A percentile compares a stretch with the other conserved stretches of the same genome.
These are phyloP conservation scores for Candida cerambycidarum DNA, from an alignment of 805 yeast species.

Conservation along the genomic window DNA sequence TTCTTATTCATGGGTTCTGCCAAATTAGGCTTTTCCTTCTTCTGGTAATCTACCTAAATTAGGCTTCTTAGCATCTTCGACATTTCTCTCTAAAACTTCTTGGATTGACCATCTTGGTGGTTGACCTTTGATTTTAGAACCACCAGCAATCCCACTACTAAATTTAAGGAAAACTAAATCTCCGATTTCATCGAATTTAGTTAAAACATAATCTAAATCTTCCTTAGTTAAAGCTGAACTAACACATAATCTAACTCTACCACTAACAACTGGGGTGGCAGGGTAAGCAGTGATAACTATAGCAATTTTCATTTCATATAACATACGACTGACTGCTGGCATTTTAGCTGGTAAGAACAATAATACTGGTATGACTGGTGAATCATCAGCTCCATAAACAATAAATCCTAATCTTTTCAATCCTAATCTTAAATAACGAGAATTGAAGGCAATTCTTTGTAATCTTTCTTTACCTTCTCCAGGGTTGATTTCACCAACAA, in stretches of 20 bases:
- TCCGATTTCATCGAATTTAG: conserved; percentile 74
- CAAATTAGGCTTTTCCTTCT: no score
- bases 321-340: conserved; percentile 86
- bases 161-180: conserved; percentile 72
- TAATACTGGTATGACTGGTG: conserved; percentile 91
- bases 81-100: conserved; percentile 72
- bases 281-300: conserved; percentile 98
- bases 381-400: conserved; percentile 92
- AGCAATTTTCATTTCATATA: conserved; percentile 79
- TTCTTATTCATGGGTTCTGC: no score
- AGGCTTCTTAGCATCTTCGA: conserved; percentile 54
- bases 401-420: conserved; percentile 90
- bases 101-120: conserved; percentile 77
- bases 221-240: conserved; percentile 90
- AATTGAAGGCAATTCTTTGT: conserved; percentile 91
- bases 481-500: conserved; percentile 79
- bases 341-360: conserved; percentile 89
- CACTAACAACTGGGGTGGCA: conserved; percentile 88
- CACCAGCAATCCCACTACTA: conserved; percentile 76
- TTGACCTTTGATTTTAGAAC: conserved; percentile 51
- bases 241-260: conserved; percentile 91
- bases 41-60: conserved; percentile 13
- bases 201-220: conserved; percentile 80
- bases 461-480: conserved; percentile 93
- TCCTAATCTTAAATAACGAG: conserved; percentile 89